Percentiles rank a stretch among this genome's conserved stretches.
phyloP scores from a whole-genome alignment of 2,329 filamentous ascomycete species.

The Sclerotiophoma versabilis region DNA sequence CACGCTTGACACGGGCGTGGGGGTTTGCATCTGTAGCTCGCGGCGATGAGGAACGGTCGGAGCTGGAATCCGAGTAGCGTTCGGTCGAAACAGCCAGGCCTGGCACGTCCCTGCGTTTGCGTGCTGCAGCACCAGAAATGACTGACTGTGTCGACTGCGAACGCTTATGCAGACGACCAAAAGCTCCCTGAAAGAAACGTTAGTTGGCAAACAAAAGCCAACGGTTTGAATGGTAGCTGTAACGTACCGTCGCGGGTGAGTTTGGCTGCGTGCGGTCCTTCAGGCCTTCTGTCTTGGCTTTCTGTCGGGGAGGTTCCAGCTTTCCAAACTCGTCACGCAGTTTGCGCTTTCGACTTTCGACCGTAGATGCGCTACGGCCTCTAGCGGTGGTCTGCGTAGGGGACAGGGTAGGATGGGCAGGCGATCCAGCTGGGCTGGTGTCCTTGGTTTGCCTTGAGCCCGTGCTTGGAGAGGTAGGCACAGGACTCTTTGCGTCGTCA shows the following conservation, averaged over 20 bases:
- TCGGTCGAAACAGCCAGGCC: conserved; percentile 41
- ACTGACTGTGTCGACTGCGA: conserved; percentile 50
- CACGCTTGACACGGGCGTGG: conserved; percentile 63
- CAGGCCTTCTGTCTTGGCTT: conserved; percentile 47
- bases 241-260: conserved; percentile 41
- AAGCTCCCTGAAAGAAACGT: conserved; percentile 25
- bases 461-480: conserved; percentile 47
- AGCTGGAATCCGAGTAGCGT: conserved; percentile 47
- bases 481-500: conserved; percentile 43
- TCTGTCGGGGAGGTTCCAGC: conserved; percentile 51
- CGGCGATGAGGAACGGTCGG: conserved; percentile 47
- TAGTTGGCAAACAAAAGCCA: not conserved
- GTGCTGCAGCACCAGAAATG: conserved; percentile 36
- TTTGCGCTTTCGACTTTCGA: conserved; percentile 52
- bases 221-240: not conserved
- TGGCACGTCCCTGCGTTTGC: conserved; percentile 45
- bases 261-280: conserved; percentile 42
- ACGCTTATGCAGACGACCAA: conserved; percentile 47
- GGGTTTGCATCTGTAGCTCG: conserved; percentile 41
- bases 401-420: conserved; percentile 33
- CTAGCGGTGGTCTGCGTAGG: conserved; percentile 37
- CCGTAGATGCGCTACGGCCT: conserved; percentile 47
- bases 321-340: conserved; percentile 45
- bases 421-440: conserved; percentile 42
- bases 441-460: conserved; percentile 46